phyloP scores from a whole-genome alignment of 345 rosid species.

The Ricinus communis region DNA sequence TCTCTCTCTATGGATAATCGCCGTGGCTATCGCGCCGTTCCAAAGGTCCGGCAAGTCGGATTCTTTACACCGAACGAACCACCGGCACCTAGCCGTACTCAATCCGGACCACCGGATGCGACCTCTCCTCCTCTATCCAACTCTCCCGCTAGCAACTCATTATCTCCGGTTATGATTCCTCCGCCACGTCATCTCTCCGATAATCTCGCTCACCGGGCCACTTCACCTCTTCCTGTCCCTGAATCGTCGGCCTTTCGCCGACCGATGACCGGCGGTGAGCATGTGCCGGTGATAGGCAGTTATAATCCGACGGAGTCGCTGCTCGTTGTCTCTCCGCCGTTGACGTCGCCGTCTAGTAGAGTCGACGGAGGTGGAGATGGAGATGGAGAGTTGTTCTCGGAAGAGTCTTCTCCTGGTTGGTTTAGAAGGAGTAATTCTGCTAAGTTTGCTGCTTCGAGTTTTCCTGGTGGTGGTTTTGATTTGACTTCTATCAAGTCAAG shows the following conservation, averaged over 20 bases:
- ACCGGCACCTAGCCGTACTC: constrained; percentile 40
- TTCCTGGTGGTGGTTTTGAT: constrained; percentile 73
- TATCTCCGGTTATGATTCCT: constrained; percentile 70
- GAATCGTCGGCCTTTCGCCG: constrained; percentile 26
- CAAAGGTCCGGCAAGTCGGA: constrained; percentile 74
- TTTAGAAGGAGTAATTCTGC: constrained; percentile 52
- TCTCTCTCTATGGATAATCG: constrained; percentile 54
- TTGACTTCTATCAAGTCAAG: constrained; percentile 46
- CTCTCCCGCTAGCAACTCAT: constrained; percentile 51
- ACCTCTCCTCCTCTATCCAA: constrained; percentile 46
- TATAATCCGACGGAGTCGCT: constrained; percentile 65
- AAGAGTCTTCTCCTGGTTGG: constrained; percentile 53
- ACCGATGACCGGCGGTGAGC: constrained; percentile 24
- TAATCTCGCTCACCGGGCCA: constrained; percentile 48
- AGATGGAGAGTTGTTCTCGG: constrained; percentile 35
- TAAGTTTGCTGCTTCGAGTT: constrained; percentile 63
- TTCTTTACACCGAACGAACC: constrained; percentile 59
- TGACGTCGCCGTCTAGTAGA: constrained; percentile 30
- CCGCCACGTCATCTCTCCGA: constrained; percentile 70
- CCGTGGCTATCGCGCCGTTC: constrained; percentile 48
- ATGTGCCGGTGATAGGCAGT: constrained; percentile 43
- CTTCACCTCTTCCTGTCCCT: constrained; percentile 57
- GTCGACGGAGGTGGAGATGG: constrained; percentile 14
- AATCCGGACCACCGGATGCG: constrained; percentile 47
- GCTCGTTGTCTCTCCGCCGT: constrained; percentile 49